Base-by-base conservation (phyloP, 1,139 yeast species). In the Pichia sp. region DNA sequence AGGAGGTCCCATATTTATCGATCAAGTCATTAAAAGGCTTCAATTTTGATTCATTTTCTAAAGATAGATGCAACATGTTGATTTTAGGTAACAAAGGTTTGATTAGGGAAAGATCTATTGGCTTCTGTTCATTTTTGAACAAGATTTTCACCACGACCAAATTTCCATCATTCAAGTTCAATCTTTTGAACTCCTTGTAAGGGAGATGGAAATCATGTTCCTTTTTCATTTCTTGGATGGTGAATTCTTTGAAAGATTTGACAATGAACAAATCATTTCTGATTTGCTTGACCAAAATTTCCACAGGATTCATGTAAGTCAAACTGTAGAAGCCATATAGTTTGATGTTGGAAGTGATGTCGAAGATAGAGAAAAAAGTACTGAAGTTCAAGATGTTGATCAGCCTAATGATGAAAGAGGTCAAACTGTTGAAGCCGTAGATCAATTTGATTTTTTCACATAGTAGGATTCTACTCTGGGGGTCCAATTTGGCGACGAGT, bases 201-300 rank as follows among this genome's bases (percentile, higher is more conserved):
- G 68, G 68, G 38, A 65, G 59, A 58, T 65, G 68, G 52, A 65
- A 65, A 54, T 65, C 68, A 53, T 64, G 68, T 50, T 64, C 67
- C 40, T 59, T 61, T 52, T 64, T 65, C 67, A 64, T 63, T 54
- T 65, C 68, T 48, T 64, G 65, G n/a, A 60, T 59, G 4, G 67
- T 64, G 42, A 62, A 65, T 55, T 64, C 67, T 46, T 64, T 64
- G 45, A 64, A 65, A 24, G 68, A 64, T 52, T 65, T 65, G 29
- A 65, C 64, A 44, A 64, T 60, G 43, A 64, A 65, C 30, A 65
- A 54, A 53, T 64, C 67, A 51, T 64, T 62, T 52, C 67, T 59
- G 36, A 64, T 64, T 55, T 65, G 67, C 50, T 65, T 65, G 44
- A 65, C 65, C 41, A 65, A 54, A 12, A 65, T 64, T 54, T 65